Conservation (phyloP, 495 filamentous ascomycete genomes). For the Lichina pygmaea region DNA sequence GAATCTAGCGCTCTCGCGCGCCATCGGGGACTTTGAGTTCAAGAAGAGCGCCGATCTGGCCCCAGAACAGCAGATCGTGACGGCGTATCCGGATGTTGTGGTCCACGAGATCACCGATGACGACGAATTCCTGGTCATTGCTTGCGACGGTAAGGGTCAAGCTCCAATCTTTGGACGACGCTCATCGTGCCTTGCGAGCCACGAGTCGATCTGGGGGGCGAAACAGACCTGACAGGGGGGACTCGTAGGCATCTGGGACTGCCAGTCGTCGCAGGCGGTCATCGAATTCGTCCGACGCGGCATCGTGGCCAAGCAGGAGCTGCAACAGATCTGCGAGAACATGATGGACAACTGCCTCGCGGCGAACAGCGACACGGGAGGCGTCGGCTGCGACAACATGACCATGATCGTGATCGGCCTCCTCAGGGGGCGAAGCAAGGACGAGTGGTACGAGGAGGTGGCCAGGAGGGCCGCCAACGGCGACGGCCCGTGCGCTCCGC, state of each 20-base stretch:
- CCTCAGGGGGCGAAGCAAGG: slow-evolving; percentile 71
- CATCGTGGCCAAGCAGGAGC: slow-evolving; percentile 81
- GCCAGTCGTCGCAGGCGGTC: slow-evolving; percentile 90
- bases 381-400: slow-evolving; percentile 99
- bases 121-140: slow-evolving; percentile 90
- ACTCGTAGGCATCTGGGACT: slow-evolving; percentile 87
- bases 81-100: slow-evolving; percentile 80
- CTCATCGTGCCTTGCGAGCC: not conserved
- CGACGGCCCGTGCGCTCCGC: slow-evolving; percentile 94
- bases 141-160: slow-evolving; percentile 53
- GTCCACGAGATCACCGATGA: slow-evolving; percentile 74
- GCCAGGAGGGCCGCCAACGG: slow-evolving; percentile 83
- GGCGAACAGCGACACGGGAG: slow-evolving; percentile 89
- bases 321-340: slow-evolving; percentile 89
- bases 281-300: slow-evolving; percentile 90
- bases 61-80: slow-evolving; percentile 93
- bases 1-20: slow-evolving; percentile 89
- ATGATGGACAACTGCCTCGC: slow-evolving; percentile 99
- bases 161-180: not conserved
- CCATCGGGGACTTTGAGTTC: slow-evolving; percentile 98
- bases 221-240: not conserved
- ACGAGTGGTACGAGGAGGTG: slow-evolving; percentile 93
- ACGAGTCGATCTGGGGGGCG: slow-evolving; percentile 1
- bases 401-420: slow-evolving; percentile 84
- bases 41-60: slow-evolving; percentile 95